phyloP scores from a whole-genome alignment of 2,329 filamentous ascomycete genomes.

The Phaeomoniella chlamydospora region DNA sequence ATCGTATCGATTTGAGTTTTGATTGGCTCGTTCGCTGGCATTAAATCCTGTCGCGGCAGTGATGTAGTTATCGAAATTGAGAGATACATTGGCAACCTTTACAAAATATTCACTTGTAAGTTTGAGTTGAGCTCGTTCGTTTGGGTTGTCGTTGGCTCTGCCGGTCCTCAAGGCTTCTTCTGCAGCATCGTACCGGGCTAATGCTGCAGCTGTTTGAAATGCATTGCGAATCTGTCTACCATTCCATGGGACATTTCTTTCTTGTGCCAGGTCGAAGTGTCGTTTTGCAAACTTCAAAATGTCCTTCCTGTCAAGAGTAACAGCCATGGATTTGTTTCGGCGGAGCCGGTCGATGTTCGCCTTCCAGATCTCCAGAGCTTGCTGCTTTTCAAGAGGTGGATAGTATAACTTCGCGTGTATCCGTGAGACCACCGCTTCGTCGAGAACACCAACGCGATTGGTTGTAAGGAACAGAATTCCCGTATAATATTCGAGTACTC shows the following conservation, averaged over 20 bases:
- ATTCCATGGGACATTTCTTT: slow-evolving; percentile 15
- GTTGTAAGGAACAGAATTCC: slow-evolving; percentile 37
- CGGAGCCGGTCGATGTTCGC: slow-evolving; percentile 9
- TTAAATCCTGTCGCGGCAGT: not conserved
- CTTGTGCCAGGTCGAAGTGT: slow-evolving; percentile 6
- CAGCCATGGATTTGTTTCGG: slow-evolving; percentile 3
- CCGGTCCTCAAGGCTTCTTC: not conserved
- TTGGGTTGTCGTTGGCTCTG: not conserved
- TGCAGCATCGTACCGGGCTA: slow-evolving; percentile 14
- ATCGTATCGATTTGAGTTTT: not conserved
- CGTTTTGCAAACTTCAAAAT: slow-evolving; percentile 9
- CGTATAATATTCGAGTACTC: slow-evolving; percentile 1
- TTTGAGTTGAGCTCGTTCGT: not conserved
- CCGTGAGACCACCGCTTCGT: slow-evolving; percentile 35
- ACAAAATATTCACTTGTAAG: not conserved
- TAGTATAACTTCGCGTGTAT: slow-evolving; percentile 33
- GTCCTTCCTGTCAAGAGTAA: slow-evolving; percentile 6
- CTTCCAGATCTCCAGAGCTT: slow-evolving; percentile 11
- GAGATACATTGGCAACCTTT: slow-evolving; percentile 1
- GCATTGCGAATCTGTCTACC: slow-evolving; percentile 22
- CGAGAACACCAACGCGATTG: slow-evolving; percentile 33
- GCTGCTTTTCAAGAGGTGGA: slow-evolving; percentile 9
- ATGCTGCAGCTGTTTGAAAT: slow-evolving; percentile 18
- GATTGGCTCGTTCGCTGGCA: not conserved
- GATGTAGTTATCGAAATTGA: slow-evolving; percentile 1